Evolutionary conservation across 441 rosid species (phyloP).

Genomic region (Populus hybrid): DNA sequence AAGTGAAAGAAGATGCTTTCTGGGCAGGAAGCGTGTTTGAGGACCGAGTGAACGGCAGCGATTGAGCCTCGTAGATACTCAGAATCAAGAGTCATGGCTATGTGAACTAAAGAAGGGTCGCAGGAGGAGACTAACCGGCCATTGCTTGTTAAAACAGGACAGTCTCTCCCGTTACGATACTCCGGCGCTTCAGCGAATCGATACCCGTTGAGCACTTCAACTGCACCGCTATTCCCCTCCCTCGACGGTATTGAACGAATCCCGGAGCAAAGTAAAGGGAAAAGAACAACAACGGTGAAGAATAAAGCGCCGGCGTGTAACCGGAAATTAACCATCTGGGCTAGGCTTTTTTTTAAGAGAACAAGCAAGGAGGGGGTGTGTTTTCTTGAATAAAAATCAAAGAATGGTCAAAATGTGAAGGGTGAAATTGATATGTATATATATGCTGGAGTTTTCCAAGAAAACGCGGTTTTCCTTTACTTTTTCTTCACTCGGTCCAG

Average conservation of each 20-base stretch:
- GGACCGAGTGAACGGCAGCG: constrained; percentile 69
- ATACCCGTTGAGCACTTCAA: constrained; percentile 11
- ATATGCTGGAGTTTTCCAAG: neutral
- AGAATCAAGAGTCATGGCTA: constrained; percentile 75
- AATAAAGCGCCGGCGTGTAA: constrained; percentile 23
- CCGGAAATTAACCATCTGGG: constrained; percentile 26
- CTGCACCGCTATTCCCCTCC: neutral
- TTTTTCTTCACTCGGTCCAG: neutral
- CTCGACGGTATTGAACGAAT: constrained; percentile 24
- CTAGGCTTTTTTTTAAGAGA: neutral
- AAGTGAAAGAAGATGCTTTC: constrained; percentile 67
- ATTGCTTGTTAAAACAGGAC: constrained; percentile 30
- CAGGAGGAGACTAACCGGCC: constrained; percentile 30
- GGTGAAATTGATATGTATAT: neutral
- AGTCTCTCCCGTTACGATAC: constrained; percentile 44
- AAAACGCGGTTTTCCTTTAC: neutral
- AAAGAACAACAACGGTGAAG: constrained; percentile 19
- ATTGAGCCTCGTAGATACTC: constrained; percentile 64
- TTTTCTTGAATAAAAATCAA: neutral
- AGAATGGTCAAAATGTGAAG: neutral
- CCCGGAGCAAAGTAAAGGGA: neutral
- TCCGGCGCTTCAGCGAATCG: constrained; percentile 58
- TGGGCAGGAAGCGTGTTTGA: constrained; percentile 76
- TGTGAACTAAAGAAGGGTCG: constrained; percentile 46
- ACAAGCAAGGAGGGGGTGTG: neutral